phyloP scores from a whole-genome alignment of 2,329 filamentous ascomycete genomes.

The Verticillium longisporum region DNA sequence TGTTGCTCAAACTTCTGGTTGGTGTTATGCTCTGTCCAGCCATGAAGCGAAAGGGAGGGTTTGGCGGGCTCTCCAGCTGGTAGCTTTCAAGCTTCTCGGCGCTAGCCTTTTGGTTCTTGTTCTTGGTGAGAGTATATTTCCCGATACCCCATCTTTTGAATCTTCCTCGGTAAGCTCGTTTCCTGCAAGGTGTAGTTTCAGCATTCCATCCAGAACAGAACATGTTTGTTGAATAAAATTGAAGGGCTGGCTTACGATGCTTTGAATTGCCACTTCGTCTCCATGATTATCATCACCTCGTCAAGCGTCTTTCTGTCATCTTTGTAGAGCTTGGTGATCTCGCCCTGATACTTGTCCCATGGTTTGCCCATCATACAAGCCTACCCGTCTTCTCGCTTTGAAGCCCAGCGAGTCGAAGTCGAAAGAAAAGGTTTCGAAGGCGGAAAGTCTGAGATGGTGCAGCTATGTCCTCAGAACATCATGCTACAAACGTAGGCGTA shows the following conservation, averaged over 20 bases:
- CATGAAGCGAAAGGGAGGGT: too few relatives aligned
- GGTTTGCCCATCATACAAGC: constrained; percentile 33
- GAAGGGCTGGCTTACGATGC: constrained; percentile 27
- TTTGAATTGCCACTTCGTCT: constrained; percentile 28
- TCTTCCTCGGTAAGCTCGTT: constrained; percentile 42
- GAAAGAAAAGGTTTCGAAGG: too few relatives aligned
- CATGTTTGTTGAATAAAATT: constrained; percentile 4
- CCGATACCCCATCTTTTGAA: constrained; percentile 36
- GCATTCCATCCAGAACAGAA: not conserved
- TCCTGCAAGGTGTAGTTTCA: constrained; percentile 16
- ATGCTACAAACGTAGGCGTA: too few relatives aligned
- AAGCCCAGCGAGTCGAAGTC: too few relatives aligned
- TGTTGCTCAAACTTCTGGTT: too few relatives aligned
- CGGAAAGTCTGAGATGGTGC: too few relatives aligned
- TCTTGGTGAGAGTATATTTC: constrained; percentile 39
- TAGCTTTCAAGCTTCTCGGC: constrained; percentile 21
- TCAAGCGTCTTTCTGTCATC: constrained; percentile 29
- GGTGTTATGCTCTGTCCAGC: too few relatives aligned
- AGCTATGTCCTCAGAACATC: too few relatives aligned
- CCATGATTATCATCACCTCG: constrained; percentile 33
- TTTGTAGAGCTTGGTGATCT: constrained; percentile 34
- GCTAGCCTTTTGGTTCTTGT: constrained; percentile 20
- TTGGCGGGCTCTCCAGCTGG: not conserved
- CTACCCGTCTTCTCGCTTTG: not conserved
- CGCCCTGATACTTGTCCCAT: constrained; percentile 28